phyloP scores from a whole-genome alignment of 441 rosid genomes.

The Francoa sonchifolia region DNA sequence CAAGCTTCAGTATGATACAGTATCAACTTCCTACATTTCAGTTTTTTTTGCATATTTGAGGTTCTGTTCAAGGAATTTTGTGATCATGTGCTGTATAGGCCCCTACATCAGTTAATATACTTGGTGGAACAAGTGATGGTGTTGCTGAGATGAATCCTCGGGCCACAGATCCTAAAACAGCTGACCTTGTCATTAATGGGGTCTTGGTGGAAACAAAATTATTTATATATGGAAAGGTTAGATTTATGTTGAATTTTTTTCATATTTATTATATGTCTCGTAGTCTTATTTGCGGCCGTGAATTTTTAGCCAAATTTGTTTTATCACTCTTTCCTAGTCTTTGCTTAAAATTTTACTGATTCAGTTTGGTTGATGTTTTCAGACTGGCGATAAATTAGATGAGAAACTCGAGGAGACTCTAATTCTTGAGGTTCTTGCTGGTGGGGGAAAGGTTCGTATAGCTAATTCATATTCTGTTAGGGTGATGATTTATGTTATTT shows the following conservation, averaged over 20 bases:
- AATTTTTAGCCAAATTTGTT: too few relatives aligned
- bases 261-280: slow-evolving; percentile 3
- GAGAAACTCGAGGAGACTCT: slow-evolving; percentile 51
- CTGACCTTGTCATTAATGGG: slow-evolving; percentile 82
- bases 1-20: slow-evolving; percentile 79
- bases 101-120: slow-evolving; percentile 55
- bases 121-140: slow-evolving; percentile 39
- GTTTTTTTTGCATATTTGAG: slow-evolving; percentile 6
- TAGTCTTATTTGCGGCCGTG: slow-evolving; percentile 2
- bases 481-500: slow-evolving; percentile 9
- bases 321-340: too few relatives aligned
- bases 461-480: slow-evolving; percentile 9
- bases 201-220: slow-evolving; percentile 74
- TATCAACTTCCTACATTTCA: not conserved
- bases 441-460: slow-evolving; percentile 88
- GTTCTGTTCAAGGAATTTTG: slow-evolving; percentile 16
- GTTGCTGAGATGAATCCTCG: slow-evolving; percentile 28
- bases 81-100: slow-evolving; percentile 31
- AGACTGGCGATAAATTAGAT: slow-evolving; percentile 46
- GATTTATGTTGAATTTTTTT: slow-evolving; percentile 14
- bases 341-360: too few relatives aligned
- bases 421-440: slow-evolving; percentile 76
- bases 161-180: slow-evolving; percentile 38
- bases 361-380: too few relatives aligned
- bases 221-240: slow-evolving; percentile 82